A percentile compares a stretch with the other conserved stretches of the same genome.
Conservation (phyloP, 2,329 filamentous ascomycete species). For the Colletotrichum spinosum region DNA sequence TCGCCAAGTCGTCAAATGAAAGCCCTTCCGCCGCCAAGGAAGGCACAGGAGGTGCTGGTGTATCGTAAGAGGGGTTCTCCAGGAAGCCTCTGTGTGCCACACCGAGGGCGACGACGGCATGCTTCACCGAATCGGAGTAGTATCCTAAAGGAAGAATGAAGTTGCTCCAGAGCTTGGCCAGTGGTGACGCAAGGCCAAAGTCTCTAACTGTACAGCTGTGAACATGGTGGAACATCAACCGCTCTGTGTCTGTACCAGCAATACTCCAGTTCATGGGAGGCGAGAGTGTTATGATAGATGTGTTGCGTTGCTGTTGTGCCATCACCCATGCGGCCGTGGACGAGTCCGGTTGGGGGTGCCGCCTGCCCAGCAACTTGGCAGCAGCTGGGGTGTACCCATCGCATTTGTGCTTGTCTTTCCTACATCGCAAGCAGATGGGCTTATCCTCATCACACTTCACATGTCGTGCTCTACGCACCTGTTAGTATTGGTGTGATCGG, state of each 20-base stretch:
- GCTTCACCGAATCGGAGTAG: conserved; percentile 31
- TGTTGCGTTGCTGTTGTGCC: conserved; percentile 1
- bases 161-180: conserved; percentile 31
- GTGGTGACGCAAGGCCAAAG: conserved; percentile 16
- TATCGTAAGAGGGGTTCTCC: conserved; percentile 13
- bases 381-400: conserved; percentile 32
- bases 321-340: not conserved
- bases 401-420: conserved; percentile 29
- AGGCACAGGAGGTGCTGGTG: not conserved
- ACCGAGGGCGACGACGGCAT: conserved; percentile 29
- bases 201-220: conserved; percentile 29
- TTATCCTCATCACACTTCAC: conserved; percentile 40
- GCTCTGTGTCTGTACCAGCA: conserved; percentile 14
- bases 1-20: conserved; percentile 10
- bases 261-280: conserved; percentile 26
- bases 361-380: not conserved
- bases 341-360: not conserved
- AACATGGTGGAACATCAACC: conserved; percentile 31
- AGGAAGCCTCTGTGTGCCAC: conserved; percentile 22
- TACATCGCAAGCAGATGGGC: conserved; percentile 35
- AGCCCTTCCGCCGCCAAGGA: not conserved
- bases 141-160: conserved; percentile 27
- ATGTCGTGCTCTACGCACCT: conserved; percentile 25
- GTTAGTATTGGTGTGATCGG: conserved; percentile 1
- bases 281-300: conserved; percentile 14